phyloP scores from a whole-genome alignment of 495 filamentous ascomycete species.

The Aspergillus sparsus region DNA sequence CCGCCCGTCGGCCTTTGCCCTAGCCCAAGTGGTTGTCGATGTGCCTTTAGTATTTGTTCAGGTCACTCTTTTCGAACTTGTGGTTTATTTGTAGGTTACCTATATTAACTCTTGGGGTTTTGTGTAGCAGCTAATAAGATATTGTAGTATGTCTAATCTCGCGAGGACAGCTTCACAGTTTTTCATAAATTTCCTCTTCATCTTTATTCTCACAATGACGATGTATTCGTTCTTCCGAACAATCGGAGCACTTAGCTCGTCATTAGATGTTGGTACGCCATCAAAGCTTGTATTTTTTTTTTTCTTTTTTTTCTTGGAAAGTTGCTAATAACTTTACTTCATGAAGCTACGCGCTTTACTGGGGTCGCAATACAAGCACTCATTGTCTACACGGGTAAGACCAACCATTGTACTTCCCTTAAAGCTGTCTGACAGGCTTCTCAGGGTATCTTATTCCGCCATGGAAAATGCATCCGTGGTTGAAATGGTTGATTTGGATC shows the following conservation, averaged over 20 bases:
- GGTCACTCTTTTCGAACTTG: slow-evolving; percentile 68
- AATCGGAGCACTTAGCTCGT: slow-evolving; percentile 63
- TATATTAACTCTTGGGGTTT: neutral
- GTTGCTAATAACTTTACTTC: slow-evolving; percentile 2
- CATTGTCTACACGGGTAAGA: slow-evolving; percentile 68
- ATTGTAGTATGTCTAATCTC: slow-evolving; percentile 57
- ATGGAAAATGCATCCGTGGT: slow-evolving; percentile 75
- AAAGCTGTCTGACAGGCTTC: neutral
- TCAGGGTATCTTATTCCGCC: slow-evolving; percentile 73
- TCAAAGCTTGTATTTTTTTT: neutral
- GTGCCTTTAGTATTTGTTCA: slow-evolving; percentile 70
- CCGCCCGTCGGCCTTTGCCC: slow-evolving; percentile 73
- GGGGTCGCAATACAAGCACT: slow-evolving; percentile 63
- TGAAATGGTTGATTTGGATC: slow-evolving; percentile 74
- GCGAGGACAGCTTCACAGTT: slow-evolving; percentile 73
- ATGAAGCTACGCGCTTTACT: slow-evolving; percentile 60
- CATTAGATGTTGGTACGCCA: slow-evolving; percentile 56
- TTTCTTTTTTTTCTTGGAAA: neutral
- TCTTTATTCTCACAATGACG: slow-evolving; percentile 63
- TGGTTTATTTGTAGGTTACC: slow-evolving; percentile 68
- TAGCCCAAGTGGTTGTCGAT: slow-evolving; percentile 77
- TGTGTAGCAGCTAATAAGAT: slow-evolving; percentile 20
- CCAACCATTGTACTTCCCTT: neutral
- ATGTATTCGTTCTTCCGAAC: slow-evolving; percentile 81
- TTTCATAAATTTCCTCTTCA: slow-evolving; percentile 73